These are phyloP conservation scores for Dovyalis caffra DNA, from an alignment of 345 rosid species.

Conservation along the genomic window DNA sequence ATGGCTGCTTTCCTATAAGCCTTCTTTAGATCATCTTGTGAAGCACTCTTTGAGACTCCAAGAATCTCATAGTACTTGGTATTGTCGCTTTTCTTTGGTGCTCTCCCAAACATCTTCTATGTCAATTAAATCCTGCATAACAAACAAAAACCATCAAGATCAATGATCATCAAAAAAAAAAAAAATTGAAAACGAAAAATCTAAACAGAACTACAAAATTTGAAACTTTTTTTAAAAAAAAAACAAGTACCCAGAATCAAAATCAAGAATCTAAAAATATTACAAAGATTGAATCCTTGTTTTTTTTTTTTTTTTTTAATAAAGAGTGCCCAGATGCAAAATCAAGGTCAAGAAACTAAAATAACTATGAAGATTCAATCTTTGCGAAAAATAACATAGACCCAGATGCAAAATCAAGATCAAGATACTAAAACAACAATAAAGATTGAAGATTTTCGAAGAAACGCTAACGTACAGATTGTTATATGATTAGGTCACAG, in stretches of 20 bases:
- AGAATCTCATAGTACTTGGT: slow-evolving; percentile 62
- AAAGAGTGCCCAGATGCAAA: not conserved
- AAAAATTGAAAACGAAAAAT: not conserved
- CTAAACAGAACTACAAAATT: too few species aligned
- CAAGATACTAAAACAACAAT: not conserved
- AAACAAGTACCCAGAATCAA: not conserved
- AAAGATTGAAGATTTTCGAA: not conserved
- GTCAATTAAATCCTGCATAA: not conserved
- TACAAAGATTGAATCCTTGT: not conserved
- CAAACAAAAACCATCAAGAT: not conserved
- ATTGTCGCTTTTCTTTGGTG: slow-evolving; percentile 67
- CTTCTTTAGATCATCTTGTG: slow-evolving; percentile 64
- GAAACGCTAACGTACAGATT: not conserved
- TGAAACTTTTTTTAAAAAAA: not conserved
- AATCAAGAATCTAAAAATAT: not conserved
- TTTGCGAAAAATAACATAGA: not conserved
- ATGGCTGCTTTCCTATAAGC: slow-evolving; percentile 69
- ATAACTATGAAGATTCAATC: not conserved
- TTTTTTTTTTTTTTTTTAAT: too few species aligned
- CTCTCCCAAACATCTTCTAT: slow-evolving; percentile 53
- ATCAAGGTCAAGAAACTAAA: not conserved
- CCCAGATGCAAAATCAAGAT: not conserved
- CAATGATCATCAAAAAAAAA: not conserved
- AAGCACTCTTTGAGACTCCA: slow-evolving; percentile 55
- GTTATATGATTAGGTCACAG: not conserved